Conservation (phyloP, 2,329 filamentous ascomycete species). For the Atkinsonella hypoxylon region DNA sequence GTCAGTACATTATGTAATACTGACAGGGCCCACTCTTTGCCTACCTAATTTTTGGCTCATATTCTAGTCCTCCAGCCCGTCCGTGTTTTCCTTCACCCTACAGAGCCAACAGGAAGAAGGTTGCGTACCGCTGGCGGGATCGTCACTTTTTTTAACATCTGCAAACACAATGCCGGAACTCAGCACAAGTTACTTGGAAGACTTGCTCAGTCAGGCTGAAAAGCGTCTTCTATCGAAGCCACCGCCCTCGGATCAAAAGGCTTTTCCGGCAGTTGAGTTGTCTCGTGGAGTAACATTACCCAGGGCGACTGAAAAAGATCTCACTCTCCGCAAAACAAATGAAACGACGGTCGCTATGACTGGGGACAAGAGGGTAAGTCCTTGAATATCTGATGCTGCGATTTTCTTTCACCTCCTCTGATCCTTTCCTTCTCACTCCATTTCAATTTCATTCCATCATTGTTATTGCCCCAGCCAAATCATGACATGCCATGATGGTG, state of each 20-base stretch:
- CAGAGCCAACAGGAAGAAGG: not conserved
- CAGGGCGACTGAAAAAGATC: not conserved
- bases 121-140: not conserved
- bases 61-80: not conserved
- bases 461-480: not conserved
- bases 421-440: not conserved
- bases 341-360: not conserved
- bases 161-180: not conserved
- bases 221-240: not conserved
- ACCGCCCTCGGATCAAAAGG: not conserved
- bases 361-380: not conserved
- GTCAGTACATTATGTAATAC: not conserved
- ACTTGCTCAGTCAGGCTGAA: constrained; percentile 1
- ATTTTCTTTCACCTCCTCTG: not conserved
- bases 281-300: not conserved
- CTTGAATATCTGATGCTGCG: too few species aligned
- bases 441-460: not conserved
- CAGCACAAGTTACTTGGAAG: not conserved
- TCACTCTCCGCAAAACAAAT: not conserved
- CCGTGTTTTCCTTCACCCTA: not conserved
- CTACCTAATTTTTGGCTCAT: not conserved
- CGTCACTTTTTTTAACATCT: not conserved
- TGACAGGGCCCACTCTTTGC: not conserved
- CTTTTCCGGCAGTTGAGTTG: not conserved
- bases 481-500: constrained; percentile 14